Percentiles rank a stretch among this genome's conserved stretches.
Conservation (phyloP, 768 basidiomycete genomes). For the Tulasnella sp. region DNA sequence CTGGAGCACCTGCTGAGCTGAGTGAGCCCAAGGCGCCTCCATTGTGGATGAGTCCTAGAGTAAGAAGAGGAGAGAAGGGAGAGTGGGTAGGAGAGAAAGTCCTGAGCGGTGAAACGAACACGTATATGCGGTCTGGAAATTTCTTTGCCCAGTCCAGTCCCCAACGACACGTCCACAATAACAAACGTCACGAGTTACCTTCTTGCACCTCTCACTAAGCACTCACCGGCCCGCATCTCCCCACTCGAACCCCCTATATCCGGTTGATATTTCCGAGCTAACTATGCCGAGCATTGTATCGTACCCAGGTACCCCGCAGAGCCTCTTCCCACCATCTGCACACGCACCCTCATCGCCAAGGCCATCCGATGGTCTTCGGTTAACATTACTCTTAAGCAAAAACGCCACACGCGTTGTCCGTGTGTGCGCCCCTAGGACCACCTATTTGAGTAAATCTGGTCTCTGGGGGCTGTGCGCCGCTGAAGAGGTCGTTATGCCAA, state of each 20-base stretch:
- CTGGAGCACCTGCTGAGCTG: slow-evolving; percentile 59
- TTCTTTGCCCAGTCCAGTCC: neutral
- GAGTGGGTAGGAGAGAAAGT: slow-evolving; percentile 2
- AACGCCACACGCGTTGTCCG: neutral
- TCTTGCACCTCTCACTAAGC: neutral
- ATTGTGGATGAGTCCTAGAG: slow-evolving; percentile 30
- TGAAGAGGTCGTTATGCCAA: neutral
- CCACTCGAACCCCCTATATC: neutral
- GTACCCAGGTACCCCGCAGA: too few species aligned
- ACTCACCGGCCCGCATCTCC: neutral
- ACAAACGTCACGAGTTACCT: slow-evolving; percentile 8
- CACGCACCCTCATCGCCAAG: neutral
- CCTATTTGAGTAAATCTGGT: neutral
- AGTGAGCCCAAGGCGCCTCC: slow-evolving; percentile 72
- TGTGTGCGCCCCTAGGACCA: neutral
- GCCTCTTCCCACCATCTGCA: neutral
- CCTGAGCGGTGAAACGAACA: neutral
- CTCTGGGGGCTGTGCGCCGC: neutral
- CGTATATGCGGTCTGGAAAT: neutral
- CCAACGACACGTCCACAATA: slow-evolving; percentile 6
- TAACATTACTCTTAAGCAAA: neutral
- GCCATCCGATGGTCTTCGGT: neutral
- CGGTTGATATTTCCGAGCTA: too few species aligned
- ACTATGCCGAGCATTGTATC: neutral
- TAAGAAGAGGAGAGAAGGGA: neutral